Evolutionary conservation across 1,139 yeast species (phyloP), one percentile per base, ranked within the genome.

Genomic region (Candida mesenterica): DNA sequence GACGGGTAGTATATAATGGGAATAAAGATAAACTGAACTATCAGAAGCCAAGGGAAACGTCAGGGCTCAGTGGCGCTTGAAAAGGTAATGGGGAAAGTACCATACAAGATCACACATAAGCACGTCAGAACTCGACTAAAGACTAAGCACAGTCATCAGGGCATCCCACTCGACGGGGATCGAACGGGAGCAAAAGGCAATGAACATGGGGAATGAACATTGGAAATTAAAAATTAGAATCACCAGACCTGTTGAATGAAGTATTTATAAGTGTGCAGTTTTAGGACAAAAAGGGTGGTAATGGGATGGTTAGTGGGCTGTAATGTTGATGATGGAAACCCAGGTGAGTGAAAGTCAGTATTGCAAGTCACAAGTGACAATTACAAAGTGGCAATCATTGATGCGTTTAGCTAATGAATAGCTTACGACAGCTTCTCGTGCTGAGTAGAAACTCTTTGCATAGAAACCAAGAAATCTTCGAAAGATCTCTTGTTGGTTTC

Each of bases 391-490:
- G n/a, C n/a, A n/a, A n/a, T n/a, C n/a, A n/a, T n/a, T n/a, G n/a
- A n/a, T n/a, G n/a, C n/a, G n/a, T n/a, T n/a, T n/a, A n/a, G 22
- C 9, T 19, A 19, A 9, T 6, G 9, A 19, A 19, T 6, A 9
- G 9, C 22, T 51, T 65, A 71, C 52, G 72, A 52, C 24, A 82
- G 76, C 65, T 77, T 77, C 78, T 89, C 97, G 75, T 89, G 97
- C 75, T 88, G 96, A 70, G 96, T 89, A 54, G 96, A 89, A 52
- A 89, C 96, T 79, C 97, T 85, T 79, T 86, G 92, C 96, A 89
- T 88, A 59, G 96, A 88, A 59, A 87, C 88, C 68, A 89, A 78
- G 79, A 89, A 89, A 72, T 89, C 97, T 77, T 89, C 97, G 50
- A 89, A 70, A 44, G 94, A 78, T 78, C 96, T 85, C 51, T 63